These are phyloP conservation scores for Verticillium nonalfalfae DNA, from an alignment of 2,329 filamentous ascomycete species.

Conservation along the genomic window DNA sequence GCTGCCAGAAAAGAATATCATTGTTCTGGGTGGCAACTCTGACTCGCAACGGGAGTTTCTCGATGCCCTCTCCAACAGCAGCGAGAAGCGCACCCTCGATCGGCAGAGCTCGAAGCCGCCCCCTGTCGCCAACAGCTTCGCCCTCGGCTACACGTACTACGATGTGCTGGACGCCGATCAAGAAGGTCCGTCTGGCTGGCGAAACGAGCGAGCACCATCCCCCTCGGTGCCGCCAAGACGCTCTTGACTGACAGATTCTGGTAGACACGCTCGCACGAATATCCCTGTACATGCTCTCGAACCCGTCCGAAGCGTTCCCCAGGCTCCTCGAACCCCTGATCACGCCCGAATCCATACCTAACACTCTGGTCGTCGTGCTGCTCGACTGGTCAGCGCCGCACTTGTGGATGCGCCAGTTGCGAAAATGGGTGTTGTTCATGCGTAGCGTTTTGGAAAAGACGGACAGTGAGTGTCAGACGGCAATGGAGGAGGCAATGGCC, in stretches of 20 bases:
- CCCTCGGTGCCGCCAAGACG: not conserved
- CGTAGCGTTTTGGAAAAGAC: conserved; percentile 69
- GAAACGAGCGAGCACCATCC: not conserved
- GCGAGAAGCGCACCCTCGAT: conserved; percentile 46
- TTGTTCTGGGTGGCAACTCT: conserved; percentile 76
- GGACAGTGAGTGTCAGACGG: conserved; percentile 68
- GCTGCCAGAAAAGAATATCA: conserved; percentile 83
- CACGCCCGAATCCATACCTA: conserved; percentile 74
- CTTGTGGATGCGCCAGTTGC: conserved; percentile 82
- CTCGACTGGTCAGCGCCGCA: conserved; percentile 94
- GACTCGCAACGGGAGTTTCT: conserved; percentile 83
- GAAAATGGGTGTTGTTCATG: conserved; percentile 83
- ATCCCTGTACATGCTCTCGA: conserved; percentile 83
- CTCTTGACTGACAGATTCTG: not conserved
- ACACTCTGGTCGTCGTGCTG: conserved; percentile 85
- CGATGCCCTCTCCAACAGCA: conserved; percentile 52
- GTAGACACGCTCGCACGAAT: conserved; percentile 83
- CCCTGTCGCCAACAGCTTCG: conserved; percentile 86
- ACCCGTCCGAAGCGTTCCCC: conserved; percentile 74
- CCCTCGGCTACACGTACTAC: conserved; percentile 90
- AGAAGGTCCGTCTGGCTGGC: conserved; percentile 55
- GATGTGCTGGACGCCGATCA: conserved; percentile 91
- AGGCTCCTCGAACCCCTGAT: conserved; percentile 79
- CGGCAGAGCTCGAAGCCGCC: conserved; percentile 55
- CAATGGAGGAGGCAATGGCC: conserved; percentile 81